Percentiles rank a stretch among this genome's conserved stretches.
These are phyloP conservation scores for Iris macrosiphon DNA, from an alignment of 106 monocot genomes.

Conservation along the genomic window DNA sequence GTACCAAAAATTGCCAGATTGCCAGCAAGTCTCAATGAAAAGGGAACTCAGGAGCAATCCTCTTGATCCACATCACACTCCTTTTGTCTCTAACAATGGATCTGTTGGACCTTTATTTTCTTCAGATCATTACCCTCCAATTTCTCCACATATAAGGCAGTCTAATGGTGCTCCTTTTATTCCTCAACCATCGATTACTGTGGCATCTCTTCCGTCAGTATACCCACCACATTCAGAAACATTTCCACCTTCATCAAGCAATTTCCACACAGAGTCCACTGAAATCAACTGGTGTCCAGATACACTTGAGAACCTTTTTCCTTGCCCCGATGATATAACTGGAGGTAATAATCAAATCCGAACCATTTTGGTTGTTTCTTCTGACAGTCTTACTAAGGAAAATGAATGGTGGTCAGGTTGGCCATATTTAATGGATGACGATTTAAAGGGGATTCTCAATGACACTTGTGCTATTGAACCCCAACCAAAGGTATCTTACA, in stretches of 20 bases:
- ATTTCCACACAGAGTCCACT: slow-evolving; percentile 12
- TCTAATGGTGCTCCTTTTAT: slow-evolving; percentile 7
- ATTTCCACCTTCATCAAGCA: slow-evolving; percentile 19
- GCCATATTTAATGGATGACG: slow-evolving; percentile 26
- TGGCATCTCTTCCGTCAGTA: slow-evolving; percentile 8
- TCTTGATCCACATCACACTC: slow-evolving; percentile 16
- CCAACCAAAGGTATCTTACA: slow-evolving; percentile 30
- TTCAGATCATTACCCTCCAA: slow-evolving; percentile 38
- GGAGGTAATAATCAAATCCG: slow-evolving; percentile 15
- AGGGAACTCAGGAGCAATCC: slow-evolving; percentile 33
- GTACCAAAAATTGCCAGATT: slow-evolving; percentile 28
- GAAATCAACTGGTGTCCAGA: slow-evolving; percentile 22
- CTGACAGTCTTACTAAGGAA: slow-evolving; percentile 31
- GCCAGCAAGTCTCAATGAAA: slow-evolving; percentile 36
- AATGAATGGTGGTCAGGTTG: slow-evolving; percentile 37
- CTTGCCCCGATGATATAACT: slow-evolving; percentile 13
- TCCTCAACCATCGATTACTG: slow-evolving; percentile 12
- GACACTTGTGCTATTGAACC: slow-evolving; percentile 21
- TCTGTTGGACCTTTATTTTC: slow-evolving; percentile 35
- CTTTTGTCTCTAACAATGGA: slow-evolving; percentile 38
- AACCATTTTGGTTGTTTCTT: slow-evolving; percentile 11
- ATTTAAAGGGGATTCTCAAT: slow-evolving; percentile 34
- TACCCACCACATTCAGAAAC: slow-evolving; percentile 18
- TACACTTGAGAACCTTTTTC: slow-evolving; percentile 14
- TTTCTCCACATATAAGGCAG: slow-evolving; percentile 6